Evolutionary conservation across 495 filamentous ascomycete species (phyloP).

Genomic region (Trichoderma asperelloides): DNA sequence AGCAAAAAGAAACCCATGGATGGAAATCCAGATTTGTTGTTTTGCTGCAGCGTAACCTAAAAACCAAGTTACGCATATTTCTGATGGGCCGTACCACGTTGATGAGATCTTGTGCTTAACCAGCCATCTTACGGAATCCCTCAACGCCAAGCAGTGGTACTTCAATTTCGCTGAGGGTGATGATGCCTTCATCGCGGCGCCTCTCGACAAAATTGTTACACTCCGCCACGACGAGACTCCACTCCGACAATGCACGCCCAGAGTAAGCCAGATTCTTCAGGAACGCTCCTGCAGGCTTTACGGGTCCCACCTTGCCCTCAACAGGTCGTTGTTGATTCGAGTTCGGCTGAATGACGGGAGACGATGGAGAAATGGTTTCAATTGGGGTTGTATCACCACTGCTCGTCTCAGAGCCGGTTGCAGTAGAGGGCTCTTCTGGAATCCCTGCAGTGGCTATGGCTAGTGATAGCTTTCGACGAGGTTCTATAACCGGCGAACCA

Average conservation of each 20-base stretch:
- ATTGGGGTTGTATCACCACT: neutral
- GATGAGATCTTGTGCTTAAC: neutral
- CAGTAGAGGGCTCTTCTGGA: neutral
- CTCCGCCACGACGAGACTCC: constrained; percentile 74
- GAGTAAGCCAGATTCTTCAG: constrained; percentile 53
- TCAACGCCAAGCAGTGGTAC: constrained; percentile 84
- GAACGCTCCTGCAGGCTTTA: constrained; percentile 28
- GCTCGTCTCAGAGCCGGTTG: constrained; percentile 1
- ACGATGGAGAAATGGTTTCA: neutral
- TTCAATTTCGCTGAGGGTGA: constrained; percentile 66
- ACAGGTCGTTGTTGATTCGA: constrained; percentile 11
- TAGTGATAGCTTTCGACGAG: neutral
- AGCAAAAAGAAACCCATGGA: neutral
- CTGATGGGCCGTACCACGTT: neutral
- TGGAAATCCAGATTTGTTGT: neutral
- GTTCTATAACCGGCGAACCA: constrained; percentile 8
- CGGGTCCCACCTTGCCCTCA: neutral
- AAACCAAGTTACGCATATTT: neutral
- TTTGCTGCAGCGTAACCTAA: neutral
- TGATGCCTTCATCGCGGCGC: constrained; percentile 76
- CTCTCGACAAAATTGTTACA: constrained; percentile 89
- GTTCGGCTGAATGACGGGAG: neutral
- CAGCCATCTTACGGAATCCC: constrained; percentile 55
- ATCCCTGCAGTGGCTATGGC: neutral
- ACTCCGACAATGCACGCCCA: constrained; percentile 86